These are phyloP conservation scores for Arabidopsis hybrid DNA, from an alignment of 441 rosid genomes.

Conservation along the genomic window DNA sequence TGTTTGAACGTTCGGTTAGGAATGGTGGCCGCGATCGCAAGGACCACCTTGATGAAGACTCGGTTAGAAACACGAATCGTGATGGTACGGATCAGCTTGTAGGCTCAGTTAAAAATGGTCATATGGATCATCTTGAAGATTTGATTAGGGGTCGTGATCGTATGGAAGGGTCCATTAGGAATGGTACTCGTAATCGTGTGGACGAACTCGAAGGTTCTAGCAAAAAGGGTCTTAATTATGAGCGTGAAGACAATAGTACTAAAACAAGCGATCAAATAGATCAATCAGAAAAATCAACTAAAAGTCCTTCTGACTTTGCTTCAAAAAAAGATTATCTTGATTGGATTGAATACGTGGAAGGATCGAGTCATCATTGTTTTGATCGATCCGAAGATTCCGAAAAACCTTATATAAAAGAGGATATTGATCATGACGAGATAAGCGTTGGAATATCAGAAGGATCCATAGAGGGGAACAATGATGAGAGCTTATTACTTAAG, in stretches of 20 bases:
- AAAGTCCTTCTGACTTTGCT: constrained; percentile 24
- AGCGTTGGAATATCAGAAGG: constrained; percentile 43
- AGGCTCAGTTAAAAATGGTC: constrained; percentile 28
- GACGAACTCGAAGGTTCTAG: constrained; percentile 32
- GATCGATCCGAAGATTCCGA: constrained; percentile 32
- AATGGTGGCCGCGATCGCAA: constrained; percentile 24
- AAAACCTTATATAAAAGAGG: constrained; percentile 3
- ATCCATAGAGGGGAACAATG: constrained; percentile 42
- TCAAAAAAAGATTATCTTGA: constrained; percentile 43
- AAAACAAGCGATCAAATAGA: constrained; percentile 22
- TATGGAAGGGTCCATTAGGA: constrained; percentile 26
- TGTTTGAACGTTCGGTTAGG: constrained; percentile 27
- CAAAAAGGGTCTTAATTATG: constrained; percentile 12
- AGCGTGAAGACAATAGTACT: constrained; percentile 3
- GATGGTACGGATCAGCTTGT: constrained; percentile 12
- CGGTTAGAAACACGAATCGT: constrained; percentile 17
- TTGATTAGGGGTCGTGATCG: constrained; percentile 35
- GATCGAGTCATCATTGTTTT: constrained; percentile 45
- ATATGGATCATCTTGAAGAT: constrained; percentile 42
- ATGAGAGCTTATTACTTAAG: constrained; percentile 34
- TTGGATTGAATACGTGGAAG: constrained; percentile 46
- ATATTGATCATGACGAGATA: constrained; percentile 20
- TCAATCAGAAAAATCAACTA: constrained; percentile 11
- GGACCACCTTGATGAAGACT: constrained; percentile 34
- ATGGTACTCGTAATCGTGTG: neutral